A percentile compares a stretch with the other conserved stretches of the same genome.
Conservation (phyloP, 257 asterid species). For the Solanum infundibuliforme region DNA sequence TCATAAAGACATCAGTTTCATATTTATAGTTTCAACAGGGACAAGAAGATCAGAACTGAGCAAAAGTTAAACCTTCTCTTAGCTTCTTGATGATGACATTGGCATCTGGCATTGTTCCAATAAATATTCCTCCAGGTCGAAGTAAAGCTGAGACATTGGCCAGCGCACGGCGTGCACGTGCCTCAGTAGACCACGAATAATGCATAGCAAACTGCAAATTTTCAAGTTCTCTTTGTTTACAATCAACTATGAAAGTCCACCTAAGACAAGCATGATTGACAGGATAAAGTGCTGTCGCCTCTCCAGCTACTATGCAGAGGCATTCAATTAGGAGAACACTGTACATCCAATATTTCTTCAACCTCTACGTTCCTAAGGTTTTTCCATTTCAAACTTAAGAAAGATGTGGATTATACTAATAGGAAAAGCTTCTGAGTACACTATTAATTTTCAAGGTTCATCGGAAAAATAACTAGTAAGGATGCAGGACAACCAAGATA, state of each 20-base stretch:
- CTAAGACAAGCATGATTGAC: not conserved
- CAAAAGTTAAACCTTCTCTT: slow-evolving; percentile 57
- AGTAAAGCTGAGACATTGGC: slow-evolving; percentile 93
- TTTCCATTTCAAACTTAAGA: not conserved
- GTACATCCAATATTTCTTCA: not conserved
- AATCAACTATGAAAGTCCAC: not conserved
- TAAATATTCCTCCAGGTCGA: slow-evolving; percentile 93
- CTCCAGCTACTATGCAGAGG: not conserved
- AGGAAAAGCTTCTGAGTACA: not conserved
- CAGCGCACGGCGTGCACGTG: slow-evolving; percentile 90
- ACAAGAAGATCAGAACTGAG: not conserved
- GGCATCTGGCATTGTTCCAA: slow-evolving; percentile 99
- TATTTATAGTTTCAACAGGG: not conserved
- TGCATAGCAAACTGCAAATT: slow-evolving; percentile 92
- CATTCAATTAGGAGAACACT: not conserved
- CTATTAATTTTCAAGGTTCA: not conserved
- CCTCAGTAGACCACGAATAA: slow-evolving; percentile 99
- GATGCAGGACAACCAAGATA: not conserved
- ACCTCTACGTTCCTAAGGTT: not conserved
- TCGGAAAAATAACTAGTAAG: not conserved
- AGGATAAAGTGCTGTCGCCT: not conserved
- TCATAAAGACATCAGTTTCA: not conserved
- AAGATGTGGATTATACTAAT: not conserved
- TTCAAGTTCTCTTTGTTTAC: slow-evolving; percentile 5
- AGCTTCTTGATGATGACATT: slow-evolving; percentile 82